Percentiles rank a stretch among this genome's conserved stretches.
These are phyloP conservation scores for Fusarium miscanthi DNA, from an alignment of 2,329 filamentous ascomycete genomes.

Conservation along the genomic window DNA sequence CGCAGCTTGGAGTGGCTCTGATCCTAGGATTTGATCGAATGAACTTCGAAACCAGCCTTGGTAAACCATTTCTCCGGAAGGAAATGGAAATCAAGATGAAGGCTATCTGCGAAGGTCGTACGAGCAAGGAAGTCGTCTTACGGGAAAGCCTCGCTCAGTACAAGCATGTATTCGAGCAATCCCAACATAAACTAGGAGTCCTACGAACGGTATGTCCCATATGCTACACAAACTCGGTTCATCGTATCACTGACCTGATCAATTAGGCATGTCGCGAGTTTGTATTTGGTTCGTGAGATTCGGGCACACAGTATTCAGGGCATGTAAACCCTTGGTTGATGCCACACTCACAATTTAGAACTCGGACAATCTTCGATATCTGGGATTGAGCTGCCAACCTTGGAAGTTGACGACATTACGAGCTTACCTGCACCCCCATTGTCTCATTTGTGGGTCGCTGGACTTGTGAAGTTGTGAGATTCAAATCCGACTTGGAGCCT, in stretches of 20 bases:
- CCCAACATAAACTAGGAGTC: constrained; percentile 77
- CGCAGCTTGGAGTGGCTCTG: constrained; percentile 87
- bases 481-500: constrained; percentile 31
- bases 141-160: constrained; percentile 89
- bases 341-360: constrained; percentile 37
- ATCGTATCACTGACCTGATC: constrained; percentile 30
- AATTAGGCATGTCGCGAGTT: constrained; percentile 55
- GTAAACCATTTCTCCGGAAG: constrained; percentile 95
- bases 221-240: not conserved
- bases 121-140: constrained; percentile 79
- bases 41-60: constrained; percentile 90
- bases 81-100: constrained; percentile 99
- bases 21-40: constrained; percentile 96
- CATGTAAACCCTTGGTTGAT: constrained; percentile 41
- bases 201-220: constrained; percentile 67
- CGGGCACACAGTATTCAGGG: constrained; percentile 35
- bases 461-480: constrained; percentile 22
- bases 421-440: constrained; percentile 30
- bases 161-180: constrained; percentile 84
- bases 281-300: constrained; percentile 41
- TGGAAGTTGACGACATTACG: constrained; percentile 32
- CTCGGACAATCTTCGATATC: constrained; percentile 12
- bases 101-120: constrained; percentile 90
- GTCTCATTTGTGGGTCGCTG: constrained; percentile 30
- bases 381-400: constrained; percentile 29